Percentiles rank a stretch among this genome's conserved stretches.
Evolutionary conservation across 257 asterid species (phyloP).

Genomic region (Leptodermis oblonga): DNA sequence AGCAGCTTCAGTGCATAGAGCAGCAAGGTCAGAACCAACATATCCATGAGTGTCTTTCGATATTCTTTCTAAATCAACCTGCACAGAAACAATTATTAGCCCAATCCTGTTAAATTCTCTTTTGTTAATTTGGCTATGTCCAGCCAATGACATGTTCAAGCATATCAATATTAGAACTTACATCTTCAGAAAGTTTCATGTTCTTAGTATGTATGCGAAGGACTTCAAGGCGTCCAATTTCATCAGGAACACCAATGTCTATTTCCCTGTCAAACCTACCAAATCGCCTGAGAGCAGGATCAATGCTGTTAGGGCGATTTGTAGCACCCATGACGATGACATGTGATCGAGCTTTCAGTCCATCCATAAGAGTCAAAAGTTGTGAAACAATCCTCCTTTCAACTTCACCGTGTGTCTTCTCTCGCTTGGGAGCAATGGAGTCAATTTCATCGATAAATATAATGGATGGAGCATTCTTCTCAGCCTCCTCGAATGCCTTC

Average conservation of each 20-base stretch:
- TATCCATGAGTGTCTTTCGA: slow-evolving; percentile 51
- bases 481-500: slow-evolving; percentile 68
- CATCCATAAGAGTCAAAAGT: slow-evolving; percentile 55
- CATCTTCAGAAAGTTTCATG: slow-evolving; percentile 57
- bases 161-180: slow-evolving; percentile 18
- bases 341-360: slow-evolving; percentile 51
- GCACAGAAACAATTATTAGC: slow-evolving; percentile 3
- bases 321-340: slow-evolving; percentile 62
- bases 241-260: slow-evolving; percentile 65
- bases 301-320: slow-evolving; percentile 58
- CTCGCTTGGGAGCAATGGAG: slow-evolving; percentile 65
- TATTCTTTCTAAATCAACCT: slow-evolving; percentile 55
- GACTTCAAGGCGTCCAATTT: slow-evolving; percentile 62
- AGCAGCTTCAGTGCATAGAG: slow-evolving; percentile 64
- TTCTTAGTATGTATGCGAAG: slow-evolving; percentile 60
- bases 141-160: not conserved
- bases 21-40: slow-evolving; percentile 62
- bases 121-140: not conserved
- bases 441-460: slow-evolving; percentile 55
- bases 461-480: slow-evolving; percentile 58
- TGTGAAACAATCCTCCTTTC: slow-evolving; percentile 63
- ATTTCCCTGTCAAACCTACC: slow-evolving; percentile 67
- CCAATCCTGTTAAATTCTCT: not conserved
- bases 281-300: slow-evolving; percentile 57
- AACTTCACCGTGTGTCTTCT: slow-evolving; percentile 60